Evolutionary conservation across 176 grass and related monocot genomes (phyloP).

Genomic region (Pontederia paniculata): DNA sequence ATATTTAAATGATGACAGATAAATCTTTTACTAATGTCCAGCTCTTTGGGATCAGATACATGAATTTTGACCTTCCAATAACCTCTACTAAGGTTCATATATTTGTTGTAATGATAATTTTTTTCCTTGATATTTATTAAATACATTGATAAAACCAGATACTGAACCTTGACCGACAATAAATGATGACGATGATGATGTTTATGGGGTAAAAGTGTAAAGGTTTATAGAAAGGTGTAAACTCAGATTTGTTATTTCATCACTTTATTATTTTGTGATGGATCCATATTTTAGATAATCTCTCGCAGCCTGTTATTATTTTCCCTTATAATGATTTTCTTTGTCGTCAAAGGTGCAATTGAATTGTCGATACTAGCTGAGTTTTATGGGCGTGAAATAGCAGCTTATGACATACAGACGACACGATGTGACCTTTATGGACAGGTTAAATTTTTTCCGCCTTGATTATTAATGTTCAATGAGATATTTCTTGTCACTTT

Average conservation of each 20-base stretch:
- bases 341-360: conserved; percentile 60
- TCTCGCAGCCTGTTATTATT: not conserved
- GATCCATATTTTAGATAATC: not conserved
- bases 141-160: too few relatives aligned
- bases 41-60: too few relatives aligned
- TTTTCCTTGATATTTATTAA: too few relatives aligned
- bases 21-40: too few relatives aligned
- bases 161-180: too few relatives aligned
- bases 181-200: too few relatives aligned
- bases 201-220: too few relatives aligned
- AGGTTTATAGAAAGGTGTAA: too few relatives aligned
- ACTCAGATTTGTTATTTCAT: not conserved
- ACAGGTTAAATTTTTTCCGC: conserved; percentile 35
- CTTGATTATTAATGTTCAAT: not conserved
- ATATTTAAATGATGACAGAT: too few relatives aligned
- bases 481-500: not conserved
- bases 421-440: conserved; percentile 91
- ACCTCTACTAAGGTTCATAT: too few relatives aligned
- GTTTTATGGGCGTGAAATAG: conserved; percentile 86
- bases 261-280: not conserved
- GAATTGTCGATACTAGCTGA: conserved; percentile 81
- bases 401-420: conserved; percentile 91
- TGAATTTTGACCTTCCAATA: too few relatives aligned
- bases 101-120: too few relatives aligned
- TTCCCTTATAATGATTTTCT: conserved; percentile 10